Evolutionary conservation across 257 asterid genomes (phyloP).

Genomic region (Solanum acaule): DNA sequence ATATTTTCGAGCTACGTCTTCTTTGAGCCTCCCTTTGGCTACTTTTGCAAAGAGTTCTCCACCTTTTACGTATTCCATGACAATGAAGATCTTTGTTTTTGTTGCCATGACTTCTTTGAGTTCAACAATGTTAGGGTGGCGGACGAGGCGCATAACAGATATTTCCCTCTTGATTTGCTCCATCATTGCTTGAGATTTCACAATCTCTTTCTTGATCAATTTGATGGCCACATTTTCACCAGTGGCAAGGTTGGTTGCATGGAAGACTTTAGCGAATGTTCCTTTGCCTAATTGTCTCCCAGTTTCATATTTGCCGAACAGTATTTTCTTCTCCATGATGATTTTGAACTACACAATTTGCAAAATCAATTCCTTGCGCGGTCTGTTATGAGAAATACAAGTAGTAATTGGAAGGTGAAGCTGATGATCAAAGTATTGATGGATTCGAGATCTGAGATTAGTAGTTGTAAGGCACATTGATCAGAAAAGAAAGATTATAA

Average conservation of each 20-base stretch:
- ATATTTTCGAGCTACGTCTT: slow-evolving; percentile 26
- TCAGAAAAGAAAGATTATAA: neutral
- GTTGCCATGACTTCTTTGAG: slow-evolving; percentile 43
- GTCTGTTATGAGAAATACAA: neutral
- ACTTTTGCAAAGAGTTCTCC: slow-evolving; percentile 25
- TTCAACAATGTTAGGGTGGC: slow-evolving; percentile 37
- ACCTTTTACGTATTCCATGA: slow-evolving; percentile 30
- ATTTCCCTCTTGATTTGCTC: slow-evolving; percentile 38
- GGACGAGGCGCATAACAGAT: slow-evolving; percentile 38
- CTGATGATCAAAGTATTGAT: neutral
- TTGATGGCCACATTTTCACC: slow-evolving; percentile 27
- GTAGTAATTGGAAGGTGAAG: neutral
- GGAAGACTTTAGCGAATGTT: slow-evolving; percentile 31
- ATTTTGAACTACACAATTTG: neutral
- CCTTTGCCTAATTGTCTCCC: slow-evolving; percentile 31
- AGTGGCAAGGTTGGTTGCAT: slow-evolving; percentile 11
- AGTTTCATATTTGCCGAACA: slow-evolving; percentile 28
- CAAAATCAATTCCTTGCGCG: neutral
- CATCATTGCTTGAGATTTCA: slow-evolving; percentile 16
- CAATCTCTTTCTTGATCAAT: slow-evolving; percentile 29
- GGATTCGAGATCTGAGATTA: neutral
- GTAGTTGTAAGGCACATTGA: neutral
- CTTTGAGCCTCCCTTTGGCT: slow-evolving; percentile 17
- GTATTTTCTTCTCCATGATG: slow-evolving; percentile 19
- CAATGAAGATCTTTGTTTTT: slow-evolving; percentile 25